Base-by-base conservation (phyloP, 73 alveolate genomes). In the Tetrahymena borealis region DNA sequence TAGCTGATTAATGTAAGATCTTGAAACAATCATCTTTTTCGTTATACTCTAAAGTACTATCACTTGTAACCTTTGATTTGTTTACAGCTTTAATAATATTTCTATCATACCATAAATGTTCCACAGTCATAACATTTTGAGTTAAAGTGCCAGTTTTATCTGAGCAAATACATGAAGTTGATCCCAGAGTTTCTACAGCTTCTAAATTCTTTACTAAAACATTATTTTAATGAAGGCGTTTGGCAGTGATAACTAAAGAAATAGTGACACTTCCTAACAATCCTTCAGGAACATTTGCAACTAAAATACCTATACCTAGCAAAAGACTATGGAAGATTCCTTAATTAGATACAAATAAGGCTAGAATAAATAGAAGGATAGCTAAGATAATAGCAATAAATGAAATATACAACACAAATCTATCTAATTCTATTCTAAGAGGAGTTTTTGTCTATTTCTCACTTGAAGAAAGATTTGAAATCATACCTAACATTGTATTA, bases 41-140 rank as follows among this genome's bases (percentile, higher is more conserved):
- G 90, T 96, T 93, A 90, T 94, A 96, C 92, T 95, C 96, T 39
- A 92, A 92, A 32, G 39, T 33, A 13, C 90, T 91, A 16, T 91
- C 93, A 39, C 36, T 85, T 33, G 91, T 94, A 42, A 37, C 94
- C 78, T 98, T 95, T 90, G 97, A 97, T 90, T 95, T 92, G 92
- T 94, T 98, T 11, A 95, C 91, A 32, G 98, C 99, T 94, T 98
- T 98, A 90, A 91, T 93, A 40, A 95, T 95, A 79, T 95, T 96
- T 39, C 96, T 96, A 79, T 96, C 98, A 94, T 98, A 98, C 98
- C 98, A 98, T 24, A 98, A 94, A 90, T 97, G 97, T 11, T 97
- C 99, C 13, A 97, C 99, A 12, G 99, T 98, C 99, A 98, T 98
- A 78, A 95, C 97, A 92, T 98, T 98, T 94, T 98, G 97, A 35